Conservation (phyloP, 345 rosid genomes). For the Hibiscus tridactylites region DNA sequence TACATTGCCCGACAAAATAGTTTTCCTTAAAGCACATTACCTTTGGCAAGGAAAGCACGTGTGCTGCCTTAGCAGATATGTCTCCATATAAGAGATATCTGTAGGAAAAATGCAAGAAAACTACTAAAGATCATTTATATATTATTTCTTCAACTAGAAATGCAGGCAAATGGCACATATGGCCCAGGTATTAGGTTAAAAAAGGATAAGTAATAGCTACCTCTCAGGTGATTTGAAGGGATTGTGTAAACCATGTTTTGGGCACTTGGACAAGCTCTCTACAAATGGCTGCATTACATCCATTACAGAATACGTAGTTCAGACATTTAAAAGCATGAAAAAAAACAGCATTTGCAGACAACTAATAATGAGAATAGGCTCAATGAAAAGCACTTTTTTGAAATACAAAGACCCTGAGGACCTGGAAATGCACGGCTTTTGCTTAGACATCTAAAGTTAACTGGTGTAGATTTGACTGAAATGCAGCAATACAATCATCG, state of each 20-base stretch:
- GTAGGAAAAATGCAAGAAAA: conserved; percentile 1
- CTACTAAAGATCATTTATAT: neutral
- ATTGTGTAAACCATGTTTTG: conserved; percentile 93
- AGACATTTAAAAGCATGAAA: neutral
- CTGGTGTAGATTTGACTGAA: neutral
- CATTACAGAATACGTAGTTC: conserved; percentile 4
- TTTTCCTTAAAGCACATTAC: conserved; percentile 26
- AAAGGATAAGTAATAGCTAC: conserved; percentile 28
- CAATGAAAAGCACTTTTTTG: neutral
- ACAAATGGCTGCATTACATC: conserved; percentile 69
- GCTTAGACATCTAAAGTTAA: neutral
- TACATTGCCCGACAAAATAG: neutral
- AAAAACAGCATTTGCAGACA: neutral
- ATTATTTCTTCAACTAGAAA: neutral
- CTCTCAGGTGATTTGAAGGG: conserved; percentile 96
- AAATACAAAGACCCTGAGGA: neutral
- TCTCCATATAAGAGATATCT: conserved; percentile 93
- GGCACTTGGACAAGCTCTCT: conserved; percentile 86
- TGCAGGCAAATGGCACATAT: neutral
- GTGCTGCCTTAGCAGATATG: conserved; percentile 74
- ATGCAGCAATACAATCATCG: neutral
- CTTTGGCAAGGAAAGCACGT: conserved; percentile 82
- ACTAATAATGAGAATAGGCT: neutral
- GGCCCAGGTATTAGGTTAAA: neutral
- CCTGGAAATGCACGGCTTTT: neutral